Conservation (phyloP, 768 basidiomycete species). For the Pulveroboletus sp. region DNA sequence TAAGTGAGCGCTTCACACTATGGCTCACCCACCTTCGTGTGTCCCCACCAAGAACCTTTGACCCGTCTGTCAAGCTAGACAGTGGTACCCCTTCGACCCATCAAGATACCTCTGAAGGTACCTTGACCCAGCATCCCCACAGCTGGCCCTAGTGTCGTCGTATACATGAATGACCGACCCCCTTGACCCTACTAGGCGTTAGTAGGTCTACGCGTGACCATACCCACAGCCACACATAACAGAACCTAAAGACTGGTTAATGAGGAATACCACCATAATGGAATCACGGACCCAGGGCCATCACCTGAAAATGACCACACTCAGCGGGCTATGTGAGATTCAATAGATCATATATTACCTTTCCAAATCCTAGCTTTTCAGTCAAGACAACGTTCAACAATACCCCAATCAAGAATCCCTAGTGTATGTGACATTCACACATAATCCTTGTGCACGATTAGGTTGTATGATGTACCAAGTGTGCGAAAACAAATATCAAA, state of each 20-base stretch:
- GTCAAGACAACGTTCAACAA: slow-evolving; percentile 45
- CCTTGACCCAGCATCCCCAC: too few species aligned
- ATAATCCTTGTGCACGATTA: background rate
- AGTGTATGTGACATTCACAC: slow-evolving; percentile 18
- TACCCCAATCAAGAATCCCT: slow-evolving; percentile 47
- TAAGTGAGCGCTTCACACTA: too few species aligned
- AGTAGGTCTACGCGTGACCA: too few species aligned
- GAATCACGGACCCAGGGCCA: slow-evolving; percentile 34
- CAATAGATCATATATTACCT: slow-evolving; percentile 23
- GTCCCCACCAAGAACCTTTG: too few species aligned
- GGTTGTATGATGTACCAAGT: slow-evolving; percentile 33
- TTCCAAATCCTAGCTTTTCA: slow-evolving; percentile 43
- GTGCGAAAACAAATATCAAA: slow-evolving; percentile 51
- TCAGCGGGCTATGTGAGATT: background rate
- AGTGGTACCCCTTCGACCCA: too few species aligned
- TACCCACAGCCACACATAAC: too few species aligned
- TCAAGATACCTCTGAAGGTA: too few species aligned
- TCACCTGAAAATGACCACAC: slow-evolving; percentile 28
- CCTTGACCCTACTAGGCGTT: too few species aligned
- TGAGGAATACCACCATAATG: background rate
- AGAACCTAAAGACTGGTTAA: slow-evolving; percentile 39
- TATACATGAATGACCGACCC: too few species aligned
- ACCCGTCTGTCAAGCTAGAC: too few species aligned
- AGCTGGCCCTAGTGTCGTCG: too few species aligned
- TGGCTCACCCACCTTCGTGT: too few species aligned